phyloP scores from a whole-genome alignment of 768 basidiomycete species.

The Lenzites betulinus region DNA sequence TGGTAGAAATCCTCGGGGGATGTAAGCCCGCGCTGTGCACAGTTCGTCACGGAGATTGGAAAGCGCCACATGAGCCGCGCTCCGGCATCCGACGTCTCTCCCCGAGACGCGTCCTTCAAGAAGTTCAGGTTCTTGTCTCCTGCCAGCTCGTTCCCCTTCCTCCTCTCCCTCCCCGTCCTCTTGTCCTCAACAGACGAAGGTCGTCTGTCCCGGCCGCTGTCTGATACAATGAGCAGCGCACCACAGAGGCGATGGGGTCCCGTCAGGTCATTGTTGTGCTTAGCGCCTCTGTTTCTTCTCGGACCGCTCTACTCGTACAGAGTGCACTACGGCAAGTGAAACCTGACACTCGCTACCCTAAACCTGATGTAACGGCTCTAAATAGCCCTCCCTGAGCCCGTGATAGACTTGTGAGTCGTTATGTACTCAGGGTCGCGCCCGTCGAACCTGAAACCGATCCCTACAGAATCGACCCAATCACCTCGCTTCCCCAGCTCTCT shows the following conservation, averaged over 20 bases:
- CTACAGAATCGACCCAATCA: conserved; percentile 46
- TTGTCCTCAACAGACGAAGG: not conserved
- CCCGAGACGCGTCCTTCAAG: not conserved
- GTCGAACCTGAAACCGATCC: not conserved
- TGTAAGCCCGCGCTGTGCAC: not conserved
- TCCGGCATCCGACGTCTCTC: not conserved
- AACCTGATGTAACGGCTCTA: not conserved
- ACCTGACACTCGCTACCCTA: conserved; percentile 14
- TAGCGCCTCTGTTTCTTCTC: conserved; percentile 56
- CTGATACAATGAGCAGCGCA: conserved; percentile 21
- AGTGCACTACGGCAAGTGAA: conserved; percentile 40
- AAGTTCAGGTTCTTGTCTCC: too few species aligned
- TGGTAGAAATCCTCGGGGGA: not conserved
- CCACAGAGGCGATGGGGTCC: conserved; percentile 52
- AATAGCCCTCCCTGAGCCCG: conserved; percentile 59
- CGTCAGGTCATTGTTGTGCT: conserved; percentile 53
- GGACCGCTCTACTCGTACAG: conserved; percentile 53
- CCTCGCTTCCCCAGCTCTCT: conserved; percentile 67
- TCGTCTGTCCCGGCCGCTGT: not conserved
- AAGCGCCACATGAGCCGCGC: not conserved
- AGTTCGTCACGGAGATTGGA: not conserved
- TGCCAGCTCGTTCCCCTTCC: not conserved
- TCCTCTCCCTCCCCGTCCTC: not conserved
- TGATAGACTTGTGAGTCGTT: conserved; percentile 50
- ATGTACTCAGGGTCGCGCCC: not conserved